Conservation (phyloP, 345 rosid genomes). For the Erucastrum elatum region DNA sequence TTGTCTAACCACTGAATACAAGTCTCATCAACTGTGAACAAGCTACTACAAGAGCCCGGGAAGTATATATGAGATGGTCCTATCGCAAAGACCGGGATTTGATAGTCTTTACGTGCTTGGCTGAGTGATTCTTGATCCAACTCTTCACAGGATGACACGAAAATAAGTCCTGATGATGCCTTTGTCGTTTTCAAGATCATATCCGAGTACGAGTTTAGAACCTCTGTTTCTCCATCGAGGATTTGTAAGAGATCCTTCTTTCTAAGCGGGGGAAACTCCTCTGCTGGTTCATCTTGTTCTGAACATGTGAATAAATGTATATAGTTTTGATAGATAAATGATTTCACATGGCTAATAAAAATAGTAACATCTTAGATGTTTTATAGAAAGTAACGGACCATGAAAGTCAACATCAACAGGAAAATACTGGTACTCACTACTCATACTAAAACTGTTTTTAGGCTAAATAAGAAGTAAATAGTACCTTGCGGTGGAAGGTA, state of each 20-base stretch:
- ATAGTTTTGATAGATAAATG: no score
- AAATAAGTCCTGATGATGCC: constrained; percentile 49
- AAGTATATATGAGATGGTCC: constrained; percentile 48
- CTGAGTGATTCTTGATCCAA: constrained; percentile 53
- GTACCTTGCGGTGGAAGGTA: constrained; percentile 20
- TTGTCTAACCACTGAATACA: constrained; percentile 52
- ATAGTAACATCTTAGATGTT: no score
- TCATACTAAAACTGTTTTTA: no score
- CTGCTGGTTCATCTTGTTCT: constrained; percentile 11
- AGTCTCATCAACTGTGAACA: constrained; percentile 37
- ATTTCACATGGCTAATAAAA: no score
- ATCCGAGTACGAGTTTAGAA: background rate
- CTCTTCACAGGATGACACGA: constrained; percentile 55
- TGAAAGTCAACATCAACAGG: no score
- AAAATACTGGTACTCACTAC: no score
- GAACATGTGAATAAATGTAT: background rate
- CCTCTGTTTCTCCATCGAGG: background rate
- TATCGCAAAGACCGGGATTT: constrained; percentile 48
- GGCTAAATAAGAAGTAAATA: no score
- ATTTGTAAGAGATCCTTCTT: constrained; percentile 23
- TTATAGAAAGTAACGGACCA: background rate
- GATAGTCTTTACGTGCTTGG: constrained; percentile 43
- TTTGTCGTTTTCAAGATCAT: constrained; percentile 14
- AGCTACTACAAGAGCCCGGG: constrained; percentile 36
- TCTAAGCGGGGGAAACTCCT: constrained; percentile 28